Conservation (phyloP, 306 rosid genomes). For the Astragalus glycyphyllos region DNA sequence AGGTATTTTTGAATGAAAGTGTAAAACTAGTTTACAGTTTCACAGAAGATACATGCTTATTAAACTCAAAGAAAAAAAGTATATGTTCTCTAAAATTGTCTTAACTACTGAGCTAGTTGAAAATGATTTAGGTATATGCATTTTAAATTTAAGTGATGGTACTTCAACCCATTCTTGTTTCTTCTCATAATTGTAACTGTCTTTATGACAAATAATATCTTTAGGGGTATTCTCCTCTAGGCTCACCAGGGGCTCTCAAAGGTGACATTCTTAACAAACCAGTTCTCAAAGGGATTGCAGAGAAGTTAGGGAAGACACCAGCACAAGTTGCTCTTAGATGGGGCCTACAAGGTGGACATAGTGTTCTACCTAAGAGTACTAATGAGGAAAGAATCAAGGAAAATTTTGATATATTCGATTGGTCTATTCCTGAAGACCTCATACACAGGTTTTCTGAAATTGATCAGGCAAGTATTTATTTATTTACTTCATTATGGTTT, state of each 20-base stretch:
- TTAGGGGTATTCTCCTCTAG: slow-evolving; percentile 69
- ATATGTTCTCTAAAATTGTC: not conserved
- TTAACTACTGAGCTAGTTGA: not conserved
- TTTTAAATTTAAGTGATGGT: not conserved
- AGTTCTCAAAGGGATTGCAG: slow-evolving; percentile 45
- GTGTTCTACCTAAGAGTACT: slow-evolving; percentile 52
- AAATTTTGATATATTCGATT: too few species aligned
- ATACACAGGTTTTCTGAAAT: slow-evolving; percentile 50
- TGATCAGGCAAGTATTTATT: slow-evolving; percentile 55
- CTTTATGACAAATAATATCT: not conserved
- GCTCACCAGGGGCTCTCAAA: slow-evolving; percentile 51
- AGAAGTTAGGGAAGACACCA: slow-evolving; percentile 63
- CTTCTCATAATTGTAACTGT: not conserved
- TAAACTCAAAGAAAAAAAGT: too few species aligned
- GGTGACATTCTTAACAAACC: slow-evolving; percentile 52
- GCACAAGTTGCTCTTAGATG: slow-evolving; percentile 77
- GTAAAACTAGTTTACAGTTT: too few species aligned
- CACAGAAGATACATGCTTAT: too few species aligned
- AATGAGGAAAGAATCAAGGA: not conserved
- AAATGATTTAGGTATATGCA: slow-evolving; percentile 1
- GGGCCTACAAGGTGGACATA: slow-evolving; percentile 74
- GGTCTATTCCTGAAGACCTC: slow-evolving; percentile 35
- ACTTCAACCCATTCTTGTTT: not conserved
- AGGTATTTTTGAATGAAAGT: too few species aligned
- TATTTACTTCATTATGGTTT: not conserved